Evolutionary conservation across 495 filamentous ascomycete genomes (phyloP).

Genomic region (Lasiosphaeria miniovina): DNA sequence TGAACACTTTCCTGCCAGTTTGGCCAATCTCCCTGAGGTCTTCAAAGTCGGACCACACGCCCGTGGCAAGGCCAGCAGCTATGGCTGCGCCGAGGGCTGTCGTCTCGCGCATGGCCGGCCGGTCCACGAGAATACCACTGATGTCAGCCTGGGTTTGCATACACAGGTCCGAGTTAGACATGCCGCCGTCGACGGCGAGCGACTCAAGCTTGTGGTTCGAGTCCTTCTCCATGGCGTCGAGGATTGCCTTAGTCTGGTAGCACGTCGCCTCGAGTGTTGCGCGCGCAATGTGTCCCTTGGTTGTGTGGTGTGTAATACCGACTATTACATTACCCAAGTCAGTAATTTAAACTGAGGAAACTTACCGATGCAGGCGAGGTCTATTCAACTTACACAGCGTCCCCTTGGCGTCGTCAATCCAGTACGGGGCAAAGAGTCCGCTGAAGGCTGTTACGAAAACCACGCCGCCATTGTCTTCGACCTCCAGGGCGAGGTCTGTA

Average conservation of each 20-base stretch:
- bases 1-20: slow-evolving; percentile 70
- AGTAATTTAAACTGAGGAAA: slow-evolving; percentile 13
- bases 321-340: slow-evolving; percentile 39
- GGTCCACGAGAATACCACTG: slow-evolving; percentile 80
- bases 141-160: slow-evolving; percentile 98
- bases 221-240: slow-evolving; percentile 93
- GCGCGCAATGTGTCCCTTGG: slow-evolving; percentile 86
- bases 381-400: slow-evolving; percentile 67
- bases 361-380: not conserved
- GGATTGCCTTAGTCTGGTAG: slow-evolving; percentile 91
- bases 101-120: slow-evolving; percentile 89
- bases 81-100: slow-evolving; percentile 93
- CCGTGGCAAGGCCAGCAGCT: slow-evolving; percentile 83
- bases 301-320: slow-evolving; percentile 88
- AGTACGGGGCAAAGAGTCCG: slow-evolving; percentile 95
- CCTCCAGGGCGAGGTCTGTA: slow-evolving; percentile 74
- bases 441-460: slow-evolving; percentile 96
- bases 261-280: slow-evolving; percentile 94
- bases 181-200: slow-evolving; percentile 88
- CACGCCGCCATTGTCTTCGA: slow-evolving; percentile 86
- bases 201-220: slow-evolving; percentile 71
- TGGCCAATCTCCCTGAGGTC: slow-evolving; percentile 79
- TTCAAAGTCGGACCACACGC: slow-evolving; percentile 74
- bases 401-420: slow-evolving; percentile 94
- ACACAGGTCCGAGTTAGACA: slow-evolving; percentile 89